Conservation (phyloP, 257 asterid genomes). For the Penstemon eatonii region DNA sequence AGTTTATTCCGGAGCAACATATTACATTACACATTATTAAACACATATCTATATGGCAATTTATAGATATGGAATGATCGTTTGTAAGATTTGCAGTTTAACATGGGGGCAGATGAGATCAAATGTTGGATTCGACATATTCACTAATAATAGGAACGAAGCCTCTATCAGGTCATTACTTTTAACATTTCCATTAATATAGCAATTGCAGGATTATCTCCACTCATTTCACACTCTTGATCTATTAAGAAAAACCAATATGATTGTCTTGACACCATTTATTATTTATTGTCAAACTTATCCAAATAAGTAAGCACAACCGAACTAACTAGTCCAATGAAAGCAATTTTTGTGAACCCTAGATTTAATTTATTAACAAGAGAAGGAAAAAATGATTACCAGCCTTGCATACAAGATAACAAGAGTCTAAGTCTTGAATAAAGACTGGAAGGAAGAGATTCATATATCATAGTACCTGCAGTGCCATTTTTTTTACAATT, state of each 20-base stretch:
- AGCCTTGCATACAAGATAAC: not conserved
- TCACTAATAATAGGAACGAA: too few relatives aligned
- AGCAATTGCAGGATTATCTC: not conserved
- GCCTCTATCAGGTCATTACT: conserved; percentile 5
- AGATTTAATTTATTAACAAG: too few relatives aligned
- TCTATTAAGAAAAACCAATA: not conserved
- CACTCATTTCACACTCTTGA: conserved; percentile 2
- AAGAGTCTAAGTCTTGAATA: not conserved
- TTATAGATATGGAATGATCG: too few relatives aligned
- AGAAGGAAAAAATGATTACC: not conserved
- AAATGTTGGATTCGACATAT: too few relatives aligned
- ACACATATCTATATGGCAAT: too few relatives aligned
- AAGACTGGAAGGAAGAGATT: conserved; percentile 9
- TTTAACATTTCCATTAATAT: conserved; percentile 4
- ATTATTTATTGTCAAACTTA: conserved; percentile 14
- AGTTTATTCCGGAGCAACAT: too few relatives aligned
- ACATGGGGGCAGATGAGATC: too few relatives aligned
- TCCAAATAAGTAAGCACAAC: not conserved
- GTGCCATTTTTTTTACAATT: conserved; percentile 69
- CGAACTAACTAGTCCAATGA: too few relatives aligned
- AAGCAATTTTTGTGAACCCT: too few relatives aligned
- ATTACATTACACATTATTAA: too few relatives aligned
- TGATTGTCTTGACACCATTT: not conserved
- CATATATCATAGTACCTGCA: conserved; percentile 54
- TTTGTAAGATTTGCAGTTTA: too few relatives aligned